phyloP scores from a whole-genome alignment of 2,329 filamentous ascomycete species.

The Mycosphaerelloides madeirae region DNA sequence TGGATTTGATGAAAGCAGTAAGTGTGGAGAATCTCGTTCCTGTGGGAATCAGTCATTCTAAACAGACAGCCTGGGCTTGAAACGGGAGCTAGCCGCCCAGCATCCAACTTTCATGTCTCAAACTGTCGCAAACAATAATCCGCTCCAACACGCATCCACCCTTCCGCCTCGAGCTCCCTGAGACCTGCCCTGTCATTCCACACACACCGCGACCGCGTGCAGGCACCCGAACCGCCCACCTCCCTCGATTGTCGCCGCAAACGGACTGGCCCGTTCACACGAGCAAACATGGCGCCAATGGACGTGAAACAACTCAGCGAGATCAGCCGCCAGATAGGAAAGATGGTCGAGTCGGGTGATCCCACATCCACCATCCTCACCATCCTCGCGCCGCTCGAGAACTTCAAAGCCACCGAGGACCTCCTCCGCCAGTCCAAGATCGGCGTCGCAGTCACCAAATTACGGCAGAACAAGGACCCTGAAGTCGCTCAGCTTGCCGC shows the following conservation, averaged over 20 bases:
- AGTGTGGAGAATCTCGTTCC: too few species aligned
- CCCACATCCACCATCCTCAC: slow-evolving; percentile 65
- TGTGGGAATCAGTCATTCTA: too few species aligned
- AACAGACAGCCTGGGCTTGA: too few species aligned
- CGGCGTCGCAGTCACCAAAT: slow-evolving; percentile 81
- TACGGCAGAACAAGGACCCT: slow-evolving; percentile 71
- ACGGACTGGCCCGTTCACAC: neutral
- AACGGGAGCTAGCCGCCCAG: too few species aligned
- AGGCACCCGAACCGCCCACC: too few species aligned
- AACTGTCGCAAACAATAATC: too few species aligned
- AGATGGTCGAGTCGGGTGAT: slow-evolving; percentile 71
- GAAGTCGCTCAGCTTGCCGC: slow-evolving; percentile 68
- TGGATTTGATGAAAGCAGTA: too few species aligned
- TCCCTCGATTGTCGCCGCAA: neutral
- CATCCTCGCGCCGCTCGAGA: slow-evolving; percentile 74
- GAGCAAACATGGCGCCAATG: slow-evolving; percentile 46
- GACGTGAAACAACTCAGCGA: slow-evolving; percentile 76
- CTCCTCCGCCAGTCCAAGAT: slow-evolving; percentile 86
- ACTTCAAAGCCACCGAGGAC: slow-evolving; percentile 80
- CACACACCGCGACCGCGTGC: too few species aligned
- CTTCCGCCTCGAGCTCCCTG: too few species aligned
- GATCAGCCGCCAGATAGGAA: slow-evolving; percentile 72
- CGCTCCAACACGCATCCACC: too few species aligned
- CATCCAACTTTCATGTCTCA: too few species aligned
- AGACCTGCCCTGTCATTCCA: too few species aligned